Evolutionary conservation across 495 filamentous ascomycete species (phyloP).

Genomic region (Daldinia decipiens): DNA sequence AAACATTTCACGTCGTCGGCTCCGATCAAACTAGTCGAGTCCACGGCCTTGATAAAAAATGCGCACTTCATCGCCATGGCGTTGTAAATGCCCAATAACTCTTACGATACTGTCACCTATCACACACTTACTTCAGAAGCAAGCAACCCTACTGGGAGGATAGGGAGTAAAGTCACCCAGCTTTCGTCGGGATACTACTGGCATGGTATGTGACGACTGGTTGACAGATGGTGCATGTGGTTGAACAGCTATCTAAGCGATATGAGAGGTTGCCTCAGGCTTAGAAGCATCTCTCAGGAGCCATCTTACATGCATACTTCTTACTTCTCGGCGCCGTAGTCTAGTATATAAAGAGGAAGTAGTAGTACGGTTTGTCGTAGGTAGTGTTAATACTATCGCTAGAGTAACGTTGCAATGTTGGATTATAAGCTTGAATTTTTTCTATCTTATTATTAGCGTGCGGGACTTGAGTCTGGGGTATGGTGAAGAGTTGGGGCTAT

Average conservation of each 20-base stretch:
- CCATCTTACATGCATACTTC: neutral
- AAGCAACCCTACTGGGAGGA: neutral
- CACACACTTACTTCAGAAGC: neutral
- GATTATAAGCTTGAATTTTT: slow-evolving; percentile 19
- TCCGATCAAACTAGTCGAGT: too few species aligned
- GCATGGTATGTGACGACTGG: slow-evolving; percentile 19
- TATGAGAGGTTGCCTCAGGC: neutral
- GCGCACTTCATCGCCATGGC: neutral
- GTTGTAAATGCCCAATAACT: neutral
- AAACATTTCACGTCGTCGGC: too few species aligned
- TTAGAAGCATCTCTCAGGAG: neutral
- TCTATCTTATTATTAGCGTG: slow-evolving; percentile 18
- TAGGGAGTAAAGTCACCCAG: neutral
- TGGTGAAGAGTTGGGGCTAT: slow-evolving; percentile 29
- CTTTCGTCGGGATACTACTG: slow-evolving; percentile 8
- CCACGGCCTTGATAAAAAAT: too few species aligned
- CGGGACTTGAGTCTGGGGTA: slow-evolving; percentile 17
- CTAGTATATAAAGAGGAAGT: slow-evolving; percentile 21
- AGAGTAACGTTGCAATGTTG: slow-evolving; percentile 40
- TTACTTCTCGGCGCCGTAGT: slow-evolving; percentile 3
- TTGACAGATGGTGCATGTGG: slow-evolving; percentile 4
- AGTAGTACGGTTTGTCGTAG: slow-evolving; percentile 8
- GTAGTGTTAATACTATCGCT: slow-evolving; percentile 8
- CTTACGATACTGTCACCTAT: neutral
- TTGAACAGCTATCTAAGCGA: neutral